These are phyloP conservation scores for Mortierella sp. DNA, from an alignment of 371 early-diverging fungal species.

Conservation along the genomic window DNA sequence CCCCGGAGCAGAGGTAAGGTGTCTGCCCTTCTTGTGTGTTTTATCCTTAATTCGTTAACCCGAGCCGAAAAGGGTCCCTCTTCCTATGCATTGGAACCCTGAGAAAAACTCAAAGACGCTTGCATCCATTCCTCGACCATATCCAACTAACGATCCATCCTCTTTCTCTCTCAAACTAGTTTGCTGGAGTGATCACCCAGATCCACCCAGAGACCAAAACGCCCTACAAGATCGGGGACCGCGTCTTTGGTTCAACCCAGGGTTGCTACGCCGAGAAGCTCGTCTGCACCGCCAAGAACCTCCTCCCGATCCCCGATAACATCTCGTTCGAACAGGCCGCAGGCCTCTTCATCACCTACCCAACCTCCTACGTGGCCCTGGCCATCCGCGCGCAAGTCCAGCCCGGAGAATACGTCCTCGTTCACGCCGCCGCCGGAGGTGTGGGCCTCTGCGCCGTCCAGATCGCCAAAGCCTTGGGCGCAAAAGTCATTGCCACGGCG, in stretches of 20 bases:
- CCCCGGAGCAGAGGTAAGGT: constrained; percentile 82
- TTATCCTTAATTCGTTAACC: constrained; percentile 7
- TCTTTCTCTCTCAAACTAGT: constrained; percentile 33
- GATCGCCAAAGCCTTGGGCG: constrained; percentile 81
- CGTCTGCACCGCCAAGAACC: constrained; percentile 59
- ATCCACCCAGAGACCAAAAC: constrained; percentile 50
- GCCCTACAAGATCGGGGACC: constrained; percentile 76
- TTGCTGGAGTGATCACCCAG: constrained; percentile 68
- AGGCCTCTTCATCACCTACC: constrained; percentile 85
- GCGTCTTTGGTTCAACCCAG: constrained; percentile 82
- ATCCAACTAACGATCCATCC: background rate
- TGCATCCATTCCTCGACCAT: background rate
- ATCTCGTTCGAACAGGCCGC: constrained; percentile 85
- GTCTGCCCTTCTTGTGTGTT: background rate
- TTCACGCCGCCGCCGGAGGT: constrained; percentile 88
- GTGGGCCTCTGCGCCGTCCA: constrained; percentile 80
- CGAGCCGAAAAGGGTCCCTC: background rate
- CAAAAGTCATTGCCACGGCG: constrained; percentile 89
- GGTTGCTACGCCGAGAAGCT: constrained; percentile 83
- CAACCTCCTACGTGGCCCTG: constrained; percentile 85
- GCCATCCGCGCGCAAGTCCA: constrained; percentile 78
- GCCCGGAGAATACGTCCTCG: constrained; percentile 72
- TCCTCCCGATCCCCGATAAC: constrained; percentile 76
- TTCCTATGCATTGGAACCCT: background rate
- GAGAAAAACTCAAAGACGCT: background rate